Conservation (phyloP, 2,329 filamentous ascomycete species). For the Pseudomassariella vexata region DNA sequence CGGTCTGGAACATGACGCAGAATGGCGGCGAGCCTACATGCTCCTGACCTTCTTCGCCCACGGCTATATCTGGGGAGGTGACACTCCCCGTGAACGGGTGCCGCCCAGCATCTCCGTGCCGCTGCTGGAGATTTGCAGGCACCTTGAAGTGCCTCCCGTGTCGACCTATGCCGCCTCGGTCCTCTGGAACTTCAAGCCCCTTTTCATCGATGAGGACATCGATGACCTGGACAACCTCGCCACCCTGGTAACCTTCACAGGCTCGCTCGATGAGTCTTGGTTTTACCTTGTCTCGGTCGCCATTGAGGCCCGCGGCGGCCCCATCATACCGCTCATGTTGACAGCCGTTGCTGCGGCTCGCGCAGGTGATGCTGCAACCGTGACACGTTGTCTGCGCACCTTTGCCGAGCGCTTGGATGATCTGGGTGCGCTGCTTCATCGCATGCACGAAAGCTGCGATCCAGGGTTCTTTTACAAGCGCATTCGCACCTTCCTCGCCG, state of each 20-base stretch:
- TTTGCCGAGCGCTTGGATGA: conserved; percentile 89
- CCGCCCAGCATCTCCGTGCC: conserved; percentile 81
- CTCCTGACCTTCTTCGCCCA: conserved; percentile 64
- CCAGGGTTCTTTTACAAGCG: conserved; percentile 92
- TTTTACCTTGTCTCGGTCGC: conserved; percentile 95
- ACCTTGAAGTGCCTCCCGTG: conserved; percentile 82
- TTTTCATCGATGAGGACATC: conserved; percentile 77
- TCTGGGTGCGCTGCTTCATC: conserved; percentile 68
- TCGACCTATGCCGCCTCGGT: conserved; percentile 90
- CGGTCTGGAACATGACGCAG: conserved; percentile 73
- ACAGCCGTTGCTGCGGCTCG: conserved; percentile 78
- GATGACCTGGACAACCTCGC: conserved; percentile 84
- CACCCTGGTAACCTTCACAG: conserved; percentile 85
- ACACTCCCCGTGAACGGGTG: conserved; percentile 70
- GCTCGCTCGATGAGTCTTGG: conserved; percentile 95
- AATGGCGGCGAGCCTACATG: conserved; percentile 79
- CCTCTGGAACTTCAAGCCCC: conserved; percentile 94
- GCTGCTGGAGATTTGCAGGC: conserved; percentile 67
- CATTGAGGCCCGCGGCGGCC: conserved; percentile 86
- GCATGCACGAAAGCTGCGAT: conserved; percentile 95
- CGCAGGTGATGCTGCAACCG: conserved; percentile 60
- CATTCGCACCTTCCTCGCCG: conserved; percentile 91
- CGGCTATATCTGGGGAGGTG: conserved; percentile 93
- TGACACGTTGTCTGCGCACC: conserved; percentile 68
- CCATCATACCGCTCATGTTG: conserved; percentile 84